Base-by-base conservation (phyloP, 768 basidiomycete species). In the Fibroporia radiculosa region DNA sequence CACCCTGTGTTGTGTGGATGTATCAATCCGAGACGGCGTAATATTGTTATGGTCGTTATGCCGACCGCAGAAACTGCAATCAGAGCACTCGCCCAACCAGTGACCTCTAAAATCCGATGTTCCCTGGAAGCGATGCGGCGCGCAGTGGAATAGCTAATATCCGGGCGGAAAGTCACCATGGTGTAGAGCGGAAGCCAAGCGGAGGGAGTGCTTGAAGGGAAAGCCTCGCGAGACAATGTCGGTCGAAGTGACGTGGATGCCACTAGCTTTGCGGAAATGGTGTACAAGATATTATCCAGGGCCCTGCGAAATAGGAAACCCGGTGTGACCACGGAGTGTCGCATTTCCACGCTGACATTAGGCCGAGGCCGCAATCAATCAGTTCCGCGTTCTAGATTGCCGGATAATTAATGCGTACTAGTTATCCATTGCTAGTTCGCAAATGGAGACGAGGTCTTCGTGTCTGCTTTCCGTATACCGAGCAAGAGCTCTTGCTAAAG, bases 161-260 rank as follows among this genome's bases (percentile, higher is more conserved):
- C 95, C 40, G 92, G 90, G 32, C 95, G 78, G 69, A 99, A 99
- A 34, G 95, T 97, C 53, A 96, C 84, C 93, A 98, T 96, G 26
- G 90, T 90, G 65, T 99, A 99, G 40, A 95, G 72, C 46, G 91
- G 87, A 41, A 93, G 74, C 93, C 93, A 97, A 28, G 89, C 92
- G 51, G 62, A 60, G 34, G 82, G 83, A 48, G 70, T 64, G 48
- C 62, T 61, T 48, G 80, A 39, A 10, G 55, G 53, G 55, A 62
- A 65, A 6, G 58, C 42, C 31, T 51, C 59, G 16, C 43, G 44
- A n/a, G 48, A 14, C 16, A 57, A 50, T 14, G 46, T 45, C 44
- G 73, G 71, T 34, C 66, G 66, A 53, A 79, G 62, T 49, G 69
- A 69, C 48, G 66, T 58, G 45, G 77, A 60, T 40, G 74, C 66